These are phyloP conservation scores for Gossypium herbaceum DNA, from an alignment of 345 rosid genomes.

Conservation along the genomic window DNA sequence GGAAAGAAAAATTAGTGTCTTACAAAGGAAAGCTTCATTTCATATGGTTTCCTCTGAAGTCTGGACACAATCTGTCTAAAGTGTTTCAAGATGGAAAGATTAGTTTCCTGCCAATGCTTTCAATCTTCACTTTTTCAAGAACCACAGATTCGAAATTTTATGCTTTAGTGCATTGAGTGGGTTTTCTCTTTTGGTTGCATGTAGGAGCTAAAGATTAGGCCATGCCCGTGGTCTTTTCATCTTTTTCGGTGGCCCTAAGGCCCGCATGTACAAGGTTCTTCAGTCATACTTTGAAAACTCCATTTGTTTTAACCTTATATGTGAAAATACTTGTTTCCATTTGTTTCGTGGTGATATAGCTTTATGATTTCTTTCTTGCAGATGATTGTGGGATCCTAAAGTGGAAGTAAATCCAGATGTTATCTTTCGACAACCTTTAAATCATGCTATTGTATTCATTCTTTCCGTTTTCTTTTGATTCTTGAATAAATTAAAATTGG, in stretches of 20 bases:
- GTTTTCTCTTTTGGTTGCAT: conserved; percentile 9
- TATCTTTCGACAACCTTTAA: background rate
- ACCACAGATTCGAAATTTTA: background rate
- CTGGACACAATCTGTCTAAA: background rate
- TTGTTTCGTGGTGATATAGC: background rate
- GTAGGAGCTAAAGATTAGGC: conserved; percentile 72
- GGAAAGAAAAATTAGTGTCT: background rate
- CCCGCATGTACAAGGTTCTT: conserved; percentile 88
- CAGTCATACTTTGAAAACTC: conserved; percentile 44
- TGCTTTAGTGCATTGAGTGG: conserved; percentile 4
- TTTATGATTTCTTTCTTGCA: conserved; percentile 33
- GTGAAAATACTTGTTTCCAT: background rate
- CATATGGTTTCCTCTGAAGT: no score
- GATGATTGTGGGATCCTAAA: conserved; percentile 64
- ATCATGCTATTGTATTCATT: background rate
- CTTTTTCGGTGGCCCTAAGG: conserved; percentile 88
- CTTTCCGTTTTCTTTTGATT: background rate
- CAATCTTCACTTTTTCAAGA: background rate
- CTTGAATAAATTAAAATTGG: background rate
- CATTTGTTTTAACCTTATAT: background rate
- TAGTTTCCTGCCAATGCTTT: background rate
- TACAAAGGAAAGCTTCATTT: background rate
- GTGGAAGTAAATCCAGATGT: conserved; percentile 39
- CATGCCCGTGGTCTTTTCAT: conserved; percentile 75
- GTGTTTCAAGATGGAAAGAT: background rate